Conservation (phyloP, 2,329 filamentous ascomycete species). For the Lachnellula subtilissima region DNA sequence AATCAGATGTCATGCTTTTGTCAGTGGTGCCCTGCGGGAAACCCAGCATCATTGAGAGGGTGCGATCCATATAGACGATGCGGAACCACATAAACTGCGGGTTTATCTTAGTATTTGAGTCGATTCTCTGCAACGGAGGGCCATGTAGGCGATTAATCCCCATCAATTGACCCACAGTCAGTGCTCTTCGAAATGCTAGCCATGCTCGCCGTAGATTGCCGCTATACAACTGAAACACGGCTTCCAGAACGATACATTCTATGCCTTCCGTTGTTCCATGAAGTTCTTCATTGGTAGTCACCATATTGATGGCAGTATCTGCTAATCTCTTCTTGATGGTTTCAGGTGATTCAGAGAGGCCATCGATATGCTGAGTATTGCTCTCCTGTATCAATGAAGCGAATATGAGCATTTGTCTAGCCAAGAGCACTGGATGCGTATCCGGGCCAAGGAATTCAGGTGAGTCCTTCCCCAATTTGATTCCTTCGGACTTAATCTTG, state of each 20-base stretch:
- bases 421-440: constrained; percentile 39
- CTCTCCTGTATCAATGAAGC: constrained; percentile 35
- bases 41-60: constrained; percentile 44
- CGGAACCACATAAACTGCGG: constrained; percentile 42
- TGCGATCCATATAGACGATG: constrained; percentile 41
- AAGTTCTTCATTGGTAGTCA: constrained; percentile 44
- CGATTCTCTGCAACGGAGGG: constrained; percentile 15
- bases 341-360: constrained; percentile 11
- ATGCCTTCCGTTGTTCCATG: constrained; percentile 43
- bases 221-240: constrained; percentile 37
- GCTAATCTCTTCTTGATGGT: constrained; percentile 23
- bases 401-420: constrained; percentile 37
- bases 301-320: constrained; percentile 18
- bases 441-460: constrained; percentile 24
- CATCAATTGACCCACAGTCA: constrained; percentile 37
- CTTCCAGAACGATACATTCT: constrained; percentile 44
- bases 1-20: constrained; percentile 32
- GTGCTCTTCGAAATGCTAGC: constrained; percentile 40
- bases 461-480: constrained; percentile 16
- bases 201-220: constrained; percentile 45
- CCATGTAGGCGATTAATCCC: constrained; percentile 22
- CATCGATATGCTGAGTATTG: constrained; percentile 7
- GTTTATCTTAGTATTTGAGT: constrained; percentile 27
- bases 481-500: constrained; percentile 1
- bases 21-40: constrained; percentile 41